These are phyloP conservation scores for Phialocephala sp. DNA, from an alignment of 2,329 filamentous ascomycete species.

Conservation along the genomic window DNA sequence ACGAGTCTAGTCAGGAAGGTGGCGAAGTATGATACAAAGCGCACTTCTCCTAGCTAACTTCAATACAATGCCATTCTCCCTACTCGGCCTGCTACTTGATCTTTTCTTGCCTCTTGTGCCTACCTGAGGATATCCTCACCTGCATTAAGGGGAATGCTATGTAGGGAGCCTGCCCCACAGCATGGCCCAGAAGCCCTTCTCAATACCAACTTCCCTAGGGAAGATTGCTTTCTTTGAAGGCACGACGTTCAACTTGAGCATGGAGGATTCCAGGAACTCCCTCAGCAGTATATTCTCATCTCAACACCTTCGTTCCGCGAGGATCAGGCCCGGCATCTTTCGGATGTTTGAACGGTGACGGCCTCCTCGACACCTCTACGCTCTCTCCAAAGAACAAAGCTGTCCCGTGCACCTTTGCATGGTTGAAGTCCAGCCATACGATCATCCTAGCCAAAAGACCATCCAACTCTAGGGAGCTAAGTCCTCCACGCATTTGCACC, in stretches of 20 bases:
- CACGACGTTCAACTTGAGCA: not conserved
- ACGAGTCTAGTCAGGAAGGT: too few relatives aligned
- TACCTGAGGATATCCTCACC: too few relatives aligned
- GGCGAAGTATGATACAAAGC: too few relatives aligned
- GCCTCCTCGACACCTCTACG: slow-evolving; percentile 11
- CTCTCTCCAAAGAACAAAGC: slow-evolving; percentile 17
- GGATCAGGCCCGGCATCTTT: not conserved
- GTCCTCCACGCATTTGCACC: slow-evolving; percentile 23
- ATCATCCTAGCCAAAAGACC: slow-evolving; percentile 24
- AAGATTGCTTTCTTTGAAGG: too few relatives aligned
- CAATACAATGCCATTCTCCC: too few relatives aligned
- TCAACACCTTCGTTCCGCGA: not conserved
- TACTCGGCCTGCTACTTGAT: too few relatives aligned
- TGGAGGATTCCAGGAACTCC: not conserved
- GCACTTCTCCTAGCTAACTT: too few relatives aligned
- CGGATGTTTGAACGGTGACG: slow-evolving; percentile 16
- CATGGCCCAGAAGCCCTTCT: too few relatives aligned
- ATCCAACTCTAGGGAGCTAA: slow-evolving; percentile 15
- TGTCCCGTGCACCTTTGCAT: slow-evolving; percentile 16
- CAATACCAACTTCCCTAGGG: too few relatives aligned
- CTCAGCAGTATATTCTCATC: not conserved
- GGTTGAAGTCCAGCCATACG: slow-evolving; percentile 25
- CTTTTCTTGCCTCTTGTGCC: too few relatives aligned
- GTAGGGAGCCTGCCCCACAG: too few relatives aligned
- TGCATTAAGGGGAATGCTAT: too few relatives aligned